A percentile compares a stretch with the other conserved stretches of the same genome.
These are phyloP conservation scores for Leptomonas seymouri DNA, from an alignment of 208 protist genomes.

Conservation along the genomic window DNA sequence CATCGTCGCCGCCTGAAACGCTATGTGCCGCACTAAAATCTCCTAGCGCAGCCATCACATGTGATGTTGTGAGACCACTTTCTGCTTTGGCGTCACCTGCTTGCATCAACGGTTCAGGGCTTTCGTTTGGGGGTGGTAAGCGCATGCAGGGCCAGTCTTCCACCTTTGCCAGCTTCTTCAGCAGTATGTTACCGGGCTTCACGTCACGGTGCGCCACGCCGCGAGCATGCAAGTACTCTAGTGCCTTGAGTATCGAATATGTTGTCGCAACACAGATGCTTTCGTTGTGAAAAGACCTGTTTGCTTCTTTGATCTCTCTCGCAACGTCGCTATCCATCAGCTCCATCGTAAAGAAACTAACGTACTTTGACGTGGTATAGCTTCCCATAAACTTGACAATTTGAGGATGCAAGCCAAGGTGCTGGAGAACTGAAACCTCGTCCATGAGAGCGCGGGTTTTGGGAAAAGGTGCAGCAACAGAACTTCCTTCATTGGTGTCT, in stretches of 20 bases:
- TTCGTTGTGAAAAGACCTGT: slow-evolving; percentile 46
- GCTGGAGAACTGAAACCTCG: slow-evolving; percentile 54
- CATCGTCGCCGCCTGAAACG: slow-evolving; percentile 11
- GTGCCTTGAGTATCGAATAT: slow-evolving; percentile 53
- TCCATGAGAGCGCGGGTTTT: slow-evolving; percentile 12
- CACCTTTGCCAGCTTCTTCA: slow-evolving; percentile 32
- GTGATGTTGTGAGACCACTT: background rate
- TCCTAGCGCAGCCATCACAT: slow-evolving; percentile 56
- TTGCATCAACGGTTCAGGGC: background rate
- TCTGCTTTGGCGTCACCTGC: background rate
- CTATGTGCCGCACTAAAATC: slow-evolving; percentile 81
- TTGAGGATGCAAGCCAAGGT: slow-evolving; percentile 66
- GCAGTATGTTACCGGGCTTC: slow-evolving; percentile 85
- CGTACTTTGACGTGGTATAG: slow-evolving; percentile 43
- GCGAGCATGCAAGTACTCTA: slow-evolving; percentile 60
- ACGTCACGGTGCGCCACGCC: slow-evolving; percentile 79
- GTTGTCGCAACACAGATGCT: slow-evolving; percentile 40
- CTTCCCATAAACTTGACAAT: slow-evolving; percentile 62
- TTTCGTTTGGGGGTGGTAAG: background rate
- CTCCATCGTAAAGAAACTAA: slow-evolving; percentile 73
- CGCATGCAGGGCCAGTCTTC: slow-evolving; percentile 23
- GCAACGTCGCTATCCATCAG: slow-evolving; percentile 84
- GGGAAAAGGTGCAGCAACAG: background rate
- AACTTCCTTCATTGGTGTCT: background rate
- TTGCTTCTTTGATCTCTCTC: slow-evolving; percentile 57